Evolutionary conservation across 352 stramenopile species (phyloP).

Genomic region (Thalassiosira allenii): DNA sequence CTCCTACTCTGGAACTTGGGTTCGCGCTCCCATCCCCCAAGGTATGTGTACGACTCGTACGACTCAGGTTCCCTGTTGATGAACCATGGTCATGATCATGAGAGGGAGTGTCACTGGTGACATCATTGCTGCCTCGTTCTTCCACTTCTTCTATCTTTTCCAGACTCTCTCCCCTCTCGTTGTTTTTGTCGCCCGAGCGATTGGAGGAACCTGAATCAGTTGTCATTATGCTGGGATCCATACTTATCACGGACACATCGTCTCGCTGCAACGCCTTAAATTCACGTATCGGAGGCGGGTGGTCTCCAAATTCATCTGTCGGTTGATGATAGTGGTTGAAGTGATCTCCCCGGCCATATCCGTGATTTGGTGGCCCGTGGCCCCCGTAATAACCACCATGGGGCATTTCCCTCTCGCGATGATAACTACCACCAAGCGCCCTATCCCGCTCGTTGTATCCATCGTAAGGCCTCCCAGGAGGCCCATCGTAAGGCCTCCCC

Average conservation of each 20-base stretch:
- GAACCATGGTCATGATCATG: constrained; percentile 4
- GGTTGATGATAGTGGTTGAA: not conserved
- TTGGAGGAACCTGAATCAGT: too few species aligned
- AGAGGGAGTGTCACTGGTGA: constrained; percentile 6
- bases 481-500: too few species aligned
- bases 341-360: not conserved
- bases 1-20: not conserved
- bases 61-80: not conserved
- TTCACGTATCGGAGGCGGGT: not conserved
- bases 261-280: constrained; percentile 1
- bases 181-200: not conserved
- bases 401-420: not conserved
- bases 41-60: not conserved
- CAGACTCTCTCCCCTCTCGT: not conserved
- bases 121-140: not conserved
- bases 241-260: constrained; percentile 10
- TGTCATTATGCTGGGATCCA: constrained; percentile 5
- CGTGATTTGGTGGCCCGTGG: not conserved
- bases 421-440: too few species aligned
- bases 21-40: constrained; percentile 8
- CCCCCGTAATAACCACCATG: not conserved
- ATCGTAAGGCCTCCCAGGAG: too few species aligned
- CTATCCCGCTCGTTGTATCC: too few species aligned
- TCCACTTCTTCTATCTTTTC: constrained; percentile 9
- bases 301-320: not conserved